These are phyloP conservation scores for Tolypocladium inflatum DNA, from an alignment of 2,329 filamentous ascomycete genomes.

Conservation along the genomic window DNA sequence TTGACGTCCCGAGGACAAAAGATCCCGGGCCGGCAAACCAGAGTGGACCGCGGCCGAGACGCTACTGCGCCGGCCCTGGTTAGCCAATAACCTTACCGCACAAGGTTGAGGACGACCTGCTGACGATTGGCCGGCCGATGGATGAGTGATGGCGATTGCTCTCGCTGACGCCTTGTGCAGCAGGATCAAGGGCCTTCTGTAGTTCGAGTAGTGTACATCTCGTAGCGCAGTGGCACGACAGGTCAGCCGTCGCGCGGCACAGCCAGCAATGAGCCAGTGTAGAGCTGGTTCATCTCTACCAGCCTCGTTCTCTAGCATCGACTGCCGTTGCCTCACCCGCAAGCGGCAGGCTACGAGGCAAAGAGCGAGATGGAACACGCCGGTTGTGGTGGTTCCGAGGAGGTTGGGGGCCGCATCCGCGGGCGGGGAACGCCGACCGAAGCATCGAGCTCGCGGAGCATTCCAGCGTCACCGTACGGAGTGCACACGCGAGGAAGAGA, in stretches of 20 bases:
- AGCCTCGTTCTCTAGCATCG: neutral
- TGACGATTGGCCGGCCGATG: no score
- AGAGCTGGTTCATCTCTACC: neutral
- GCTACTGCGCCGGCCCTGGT: neutral
- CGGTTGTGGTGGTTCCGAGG: neutral
- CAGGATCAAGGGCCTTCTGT: no score
- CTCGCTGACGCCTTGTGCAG: no score
- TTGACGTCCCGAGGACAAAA: conserved; percentile 9
- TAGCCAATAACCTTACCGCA: neutral
- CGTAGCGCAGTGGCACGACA: no score
- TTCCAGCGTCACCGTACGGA: neutral
- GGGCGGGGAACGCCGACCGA: neutral
- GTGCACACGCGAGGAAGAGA: neutral
- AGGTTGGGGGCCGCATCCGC: neutral
- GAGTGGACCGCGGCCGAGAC: neutral
- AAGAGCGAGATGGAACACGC: neutral
- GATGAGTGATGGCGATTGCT: no score
- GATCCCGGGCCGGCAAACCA: conserved; percentile 6
- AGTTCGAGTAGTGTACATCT: no score
- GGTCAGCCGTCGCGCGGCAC: no score
- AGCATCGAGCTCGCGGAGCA: neutral
- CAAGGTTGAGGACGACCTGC: neutral
- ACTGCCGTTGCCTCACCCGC: neutral
- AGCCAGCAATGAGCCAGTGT: no score
- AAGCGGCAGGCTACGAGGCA: neutral